phyloP scores from a whole-genome alignment of 805 yeast species.

The Metschnikowia corniflorae region DNA sequence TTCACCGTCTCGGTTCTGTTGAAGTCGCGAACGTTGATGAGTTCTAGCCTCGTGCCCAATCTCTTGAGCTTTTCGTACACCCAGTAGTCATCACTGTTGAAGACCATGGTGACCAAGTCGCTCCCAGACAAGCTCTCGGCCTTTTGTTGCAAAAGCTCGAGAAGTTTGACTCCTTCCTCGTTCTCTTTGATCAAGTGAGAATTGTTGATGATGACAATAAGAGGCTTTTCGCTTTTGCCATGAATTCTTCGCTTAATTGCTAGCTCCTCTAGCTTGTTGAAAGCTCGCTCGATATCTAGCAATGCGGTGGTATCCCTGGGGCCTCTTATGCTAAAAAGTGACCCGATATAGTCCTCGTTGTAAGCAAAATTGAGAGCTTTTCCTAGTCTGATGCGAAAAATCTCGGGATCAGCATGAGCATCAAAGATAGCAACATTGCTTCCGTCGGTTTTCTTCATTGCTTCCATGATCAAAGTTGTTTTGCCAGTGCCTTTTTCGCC shows the following conservation, averaged over 20 bases:
- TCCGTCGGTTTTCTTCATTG: slow-evolving; percentile 62
- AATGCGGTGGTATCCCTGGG: slow-evolving; percentile 83
- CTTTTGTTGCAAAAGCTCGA: slow-evolving; percentile 77
- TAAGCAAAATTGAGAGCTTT: slow-evolving; percentile 69
- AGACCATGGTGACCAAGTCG: slow-evolving; percentile 64
- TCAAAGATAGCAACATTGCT: slow-evolving; percentile 66
- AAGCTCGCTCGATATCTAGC: slow-evolving; percentile 78
- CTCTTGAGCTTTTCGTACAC: slow-evolving; percentile 70
- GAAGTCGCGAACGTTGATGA: slow-evolving; percentile 65
- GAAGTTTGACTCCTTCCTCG: slow-evolving; percentile 65
- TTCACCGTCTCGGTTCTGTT: slow-evolving; percentile 50
- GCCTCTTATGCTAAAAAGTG: slow-evolving; percentile 74
- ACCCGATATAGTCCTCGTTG: slow-evolving; percentile 80
- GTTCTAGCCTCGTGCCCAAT: slow-evolving; percentile 70
- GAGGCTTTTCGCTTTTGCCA: slow-evolving; percentile 45
- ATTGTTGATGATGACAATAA: slow-evolving; percentile 68
- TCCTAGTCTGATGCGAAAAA: slow-evolving; percentile 72
- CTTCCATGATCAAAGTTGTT: slow-evolving; percentile 68
- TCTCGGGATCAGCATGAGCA: slow-evolving; percentile 84
- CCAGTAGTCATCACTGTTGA: slow-evolving; percentile 86
- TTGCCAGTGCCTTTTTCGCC: slow-evolving; percentile 91
- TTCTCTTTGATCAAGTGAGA: slow-evolving; percentile 73
- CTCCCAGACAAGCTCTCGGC: slow-evolving; percentile 77
- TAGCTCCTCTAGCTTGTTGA: slow-evolving; percentile 68
- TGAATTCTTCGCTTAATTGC: slow-evolving; percentile 49